phyloP scores from a whole-genome alignment of 345 rosid genomes.

The Hirschfeldia incana region DNA sequence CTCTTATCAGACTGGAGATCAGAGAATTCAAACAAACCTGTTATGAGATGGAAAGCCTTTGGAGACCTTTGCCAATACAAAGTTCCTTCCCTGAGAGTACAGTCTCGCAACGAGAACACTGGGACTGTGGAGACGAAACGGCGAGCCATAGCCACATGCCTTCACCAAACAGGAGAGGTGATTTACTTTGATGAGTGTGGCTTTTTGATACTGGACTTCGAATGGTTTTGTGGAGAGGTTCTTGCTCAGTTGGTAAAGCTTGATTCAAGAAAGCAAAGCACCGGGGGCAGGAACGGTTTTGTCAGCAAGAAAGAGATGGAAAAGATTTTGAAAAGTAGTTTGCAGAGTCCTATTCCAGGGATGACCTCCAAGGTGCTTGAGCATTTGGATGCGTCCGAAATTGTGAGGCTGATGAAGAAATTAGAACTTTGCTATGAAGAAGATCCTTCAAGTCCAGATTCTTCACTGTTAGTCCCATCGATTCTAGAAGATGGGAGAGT shows the following conservation, averaged over 20 bases:
- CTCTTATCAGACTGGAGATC: conserved; percentile 86
- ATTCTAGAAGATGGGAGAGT: conserved; percentile 97
- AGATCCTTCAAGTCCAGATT: conserved; percentile 74
- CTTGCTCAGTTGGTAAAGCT: conserved; percentile 74
- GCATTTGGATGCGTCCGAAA: conserved; percentile 67
- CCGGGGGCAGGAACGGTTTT: conserved; percentile 60
- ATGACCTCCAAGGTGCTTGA: conserved; percentile 81
- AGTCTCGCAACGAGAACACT: conserved; percentile 67
- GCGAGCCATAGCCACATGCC: conserved; percentile 78
- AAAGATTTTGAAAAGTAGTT: conserved; percentile 66
- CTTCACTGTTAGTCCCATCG: conserved; percentile 71
- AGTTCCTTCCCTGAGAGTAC: conserved; percentile 73
- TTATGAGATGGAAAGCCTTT: conserved; percentile 91
- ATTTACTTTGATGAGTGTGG: conserved; percentile 79
- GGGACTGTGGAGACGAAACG: conserved; percentile 72
- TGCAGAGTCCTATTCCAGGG: conserved; percentile 87
- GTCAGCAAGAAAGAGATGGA: conserved; percentile 72
- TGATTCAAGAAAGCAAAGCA: conserved; percentile 63
- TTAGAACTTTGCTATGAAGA: conserved; percentile 79
- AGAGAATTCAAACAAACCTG: conserved; percentile 70
- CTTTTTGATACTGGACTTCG: conserved; percentile 71
- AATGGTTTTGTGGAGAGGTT: conserved; percentile 88
- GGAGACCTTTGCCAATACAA: conserved; percentile 78
- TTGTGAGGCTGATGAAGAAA: conserved; percentile 82
- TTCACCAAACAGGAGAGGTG: conserved; percentile 86